Base-by-base conservation (phyloP, 768 basidiomycete genomes). In the Trametes maxima region DNA sequence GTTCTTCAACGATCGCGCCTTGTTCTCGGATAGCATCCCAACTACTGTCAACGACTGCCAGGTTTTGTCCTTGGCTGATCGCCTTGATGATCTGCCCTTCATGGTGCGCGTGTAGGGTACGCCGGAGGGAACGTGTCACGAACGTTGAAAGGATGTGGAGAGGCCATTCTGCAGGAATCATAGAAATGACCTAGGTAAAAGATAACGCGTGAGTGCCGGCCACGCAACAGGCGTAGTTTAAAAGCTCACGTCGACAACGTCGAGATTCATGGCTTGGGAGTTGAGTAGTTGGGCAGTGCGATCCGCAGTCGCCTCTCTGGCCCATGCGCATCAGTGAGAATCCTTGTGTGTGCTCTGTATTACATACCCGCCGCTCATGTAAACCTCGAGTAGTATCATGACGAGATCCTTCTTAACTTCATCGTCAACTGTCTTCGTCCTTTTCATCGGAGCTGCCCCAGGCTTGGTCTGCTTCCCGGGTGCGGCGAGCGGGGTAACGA, bases 41-140 rank as follows among this genome's bases (percentile, higher is more conserved):
- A 24, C 86, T 79, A 25, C 73, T 73, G 53, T 90, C 88, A 53
- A 83, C 80, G 22, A 87, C 80, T 60, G 86, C 84, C 36, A 93
- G 80, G 68, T 95, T 95, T 72, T 95, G 89, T 2, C 88, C 90
- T 10, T 85, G 81, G 64, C 85, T 84, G 58, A 96, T 80, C 17
- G 85, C 85, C 73, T 92, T 95, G 58, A 95, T 72, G 53, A 96
- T 88, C 69, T 85, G 81, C 6, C 84, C 85, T 71, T 94, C 89
- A 47, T 88, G 85, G 21, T 77, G 74, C 13, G 80, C 75, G 68
- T 96, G 94, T 22, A 93, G 74, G 10, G 86, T 84, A 64, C 90
- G 80, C 22, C 92, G 83, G 60, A 94, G 83, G 3, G 92, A 92
- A 16, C 92, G 87, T 4, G 85, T 75, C 25, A 96, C 77, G 78